Percentiles rank a stretch among this genome's conserved stretches.
These are phyloP conservation scores for Marasmius fiardii DNA, from an alignment of 1,284 basidiomycete genomes.

Conservation along the genomic window DNA sequence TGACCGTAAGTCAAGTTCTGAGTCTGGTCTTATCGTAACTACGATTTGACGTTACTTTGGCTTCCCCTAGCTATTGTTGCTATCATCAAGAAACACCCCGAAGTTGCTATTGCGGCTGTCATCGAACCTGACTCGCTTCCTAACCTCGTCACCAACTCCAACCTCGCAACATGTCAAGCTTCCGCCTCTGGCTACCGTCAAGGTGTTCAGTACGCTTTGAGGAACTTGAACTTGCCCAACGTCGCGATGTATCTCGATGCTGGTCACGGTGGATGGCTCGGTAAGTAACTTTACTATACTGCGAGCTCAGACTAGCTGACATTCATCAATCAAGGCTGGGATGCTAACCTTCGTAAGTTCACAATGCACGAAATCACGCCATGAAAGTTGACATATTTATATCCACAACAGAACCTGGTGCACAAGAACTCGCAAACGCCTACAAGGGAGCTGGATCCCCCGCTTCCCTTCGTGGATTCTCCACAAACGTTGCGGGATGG, in stretches of 20 bases:
- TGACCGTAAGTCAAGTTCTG: slow-evolving; percentile 27
- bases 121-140: slow-evolving; percentile 44
- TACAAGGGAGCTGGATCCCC: slow-evolving; percentile 2
- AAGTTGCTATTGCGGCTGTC: slow-evolving; percentile 39
- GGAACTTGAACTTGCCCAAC: slow-evolving; percentile 34
- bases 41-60: neutral
- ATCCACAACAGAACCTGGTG: neutral
- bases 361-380: too few species aligned
- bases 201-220: slow-evolving; percentile 37
- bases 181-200: slow-evolving; percentile 15
- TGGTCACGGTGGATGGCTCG: slow-evolving; percentile 44
- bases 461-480: neutral
- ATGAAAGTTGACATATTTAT: too few species aligned
- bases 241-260: slow-evolving; percentile 40
- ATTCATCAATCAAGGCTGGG: neutral
- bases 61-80: slow-evolving; percentile 19
- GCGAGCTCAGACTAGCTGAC: neutral
- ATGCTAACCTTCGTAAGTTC: slow-evolving; percentile 1
- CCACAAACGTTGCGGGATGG: slow-evolving; percentile 5
- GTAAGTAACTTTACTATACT: slow-evolving; percentile 11
- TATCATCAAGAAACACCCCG: slow-evolving; percentile 23
- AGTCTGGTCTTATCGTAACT: neutral
- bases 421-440: slow-evolving; percentile 2
- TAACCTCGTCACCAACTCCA: slow-evolving; percentile 40
- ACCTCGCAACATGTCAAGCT: slow-evolving; percentile 31